Conservation (phyloP, 768 basidiomycete genomes). For the Russula sp. region DNA sequence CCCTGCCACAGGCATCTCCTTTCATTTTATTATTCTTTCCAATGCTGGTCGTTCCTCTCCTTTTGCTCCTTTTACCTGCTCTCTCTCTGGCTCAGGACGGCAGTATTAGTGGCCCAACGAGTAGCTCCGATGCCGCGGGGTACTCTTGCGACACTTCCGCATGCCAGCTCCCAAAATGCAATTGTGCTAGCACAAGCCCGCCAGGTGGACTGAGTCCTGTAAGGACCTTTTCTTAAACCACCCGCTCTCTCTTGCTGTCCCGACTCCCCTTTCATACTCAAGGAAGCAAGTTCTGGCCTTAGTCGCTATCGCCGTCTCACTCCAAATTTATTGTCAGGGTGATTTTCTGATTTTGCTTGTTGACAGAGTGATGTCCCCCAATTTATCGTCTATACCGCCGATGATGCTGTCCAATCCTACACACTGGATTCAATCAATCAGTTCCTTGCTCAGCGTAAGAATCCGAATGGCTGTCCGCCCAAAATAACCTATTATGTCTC, state of each 20-base stretch:
- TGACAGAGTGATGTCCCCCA: constrained; percentile 56
- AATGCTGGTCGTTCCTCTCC: constrained; percentile 24
- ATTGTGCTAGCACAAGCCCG: constrained; percentile 69
- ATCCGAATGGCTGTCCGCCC: constrained; percentile 71
- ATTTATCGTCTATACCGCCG: constrained; percentile 73
- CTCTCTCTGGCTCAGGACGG: constrained; percentile 47
- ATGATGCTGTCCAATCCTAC: constrained; percentile 75
- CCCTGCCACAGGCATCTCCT: not conserved
- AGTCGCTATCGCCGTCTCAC: not conserved
- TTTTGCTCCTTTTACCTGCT: constrained; percentile 27
- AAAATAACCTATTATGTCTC: constrained; percentile 78
- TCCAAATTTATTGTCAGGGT: not conserved
- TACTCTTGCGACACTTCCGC: constrained; percentile 65
- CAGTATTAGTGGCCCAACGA: constrained; percentile 50
- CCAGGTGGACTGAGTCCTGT: constrained; percentile 69
- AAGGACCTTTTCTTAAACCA: constrained; percentile 34
- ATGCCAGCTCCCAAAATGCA: constrained; percentile 68
- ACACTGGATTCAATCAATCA: constrained; percentile 71
- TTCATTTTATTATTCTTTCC: not conserved
- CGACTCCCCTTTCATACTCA: not conserved
- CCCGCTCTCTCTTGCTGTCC: not conserved
- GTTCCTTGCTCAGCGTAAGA: constrained; percentile 69
- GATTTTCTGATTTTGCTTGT: not conserved
- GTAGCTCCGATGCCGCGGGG: constrained; percentile 52
- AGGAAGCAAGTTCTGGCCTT: not conserved